Percentiles rank a stretch among this genome's conserved stretches.
Conservation (phyloP, 192 early-diverging fungal genomes). For the Oehlia diaphana region DNA sequence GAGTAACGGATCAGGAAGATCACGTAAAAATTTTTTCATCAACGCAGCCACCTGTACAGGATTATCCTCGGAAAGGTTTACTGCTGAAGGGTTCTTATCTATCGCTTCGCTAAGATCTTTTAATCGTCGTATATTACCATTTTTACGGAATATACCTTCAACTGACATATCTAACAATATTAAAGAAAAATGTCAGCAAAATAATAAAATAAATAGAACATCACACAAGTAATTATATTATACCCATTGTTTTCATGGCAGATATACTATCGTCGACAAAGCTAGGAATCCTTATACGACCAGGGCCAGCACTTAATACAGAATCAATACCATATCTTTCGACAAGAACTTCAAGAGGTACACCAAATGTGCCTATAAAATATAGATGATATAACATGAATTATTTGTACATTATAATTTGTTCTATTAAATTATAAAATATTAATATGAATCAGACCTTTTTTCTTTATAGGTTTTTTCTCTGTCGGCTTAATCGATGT, state of each 20-base stretch:
- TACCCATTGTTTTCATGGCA: slow-evolving; percentile 76
- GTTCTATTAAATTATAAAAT: not conserved
- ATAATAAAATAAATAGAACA: not conserved
- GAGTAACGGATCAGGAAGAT: slow-evolving; percentile 92
- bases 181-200: slow-evolving; percentile 7
- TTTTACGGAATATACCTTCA: slow-evolving; percentile 97
- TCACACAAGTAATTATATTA: not conserved
- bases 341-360: slow-evolving; percentile 80
- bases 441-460: slow-evolving; percentile 41
- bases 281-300: slow-evolving; percentile 74
- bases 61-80: slow-evolving; percentile 71
- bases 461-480: slow-evolving; percentile 45
- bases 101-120: slow-evolving; percentile 83
- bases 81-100: slow-evolving; percentile 76
- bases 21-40: slow-evolving; percentile 94
- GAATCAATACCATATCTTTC: slow-evolving; percentile 85
- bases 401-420: not conserved
- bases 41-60: slow-evolving; percentile 93
- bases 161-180: slow-evolving; percentile 58
- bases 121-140: slow-evolving; percentile 92
- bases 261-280: slow-evolving; percentile 83
- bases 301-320: slow-evolving; percentile 63
- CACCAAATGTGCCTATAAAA: slow-evolving; percentile 82
- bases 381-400: not conserved
- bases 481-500: slow-evolving; percentile 63